Conservation (phyloP, 202 grass and related monocot genomes). For the Dendrocalamus latiflorus region DNA sequence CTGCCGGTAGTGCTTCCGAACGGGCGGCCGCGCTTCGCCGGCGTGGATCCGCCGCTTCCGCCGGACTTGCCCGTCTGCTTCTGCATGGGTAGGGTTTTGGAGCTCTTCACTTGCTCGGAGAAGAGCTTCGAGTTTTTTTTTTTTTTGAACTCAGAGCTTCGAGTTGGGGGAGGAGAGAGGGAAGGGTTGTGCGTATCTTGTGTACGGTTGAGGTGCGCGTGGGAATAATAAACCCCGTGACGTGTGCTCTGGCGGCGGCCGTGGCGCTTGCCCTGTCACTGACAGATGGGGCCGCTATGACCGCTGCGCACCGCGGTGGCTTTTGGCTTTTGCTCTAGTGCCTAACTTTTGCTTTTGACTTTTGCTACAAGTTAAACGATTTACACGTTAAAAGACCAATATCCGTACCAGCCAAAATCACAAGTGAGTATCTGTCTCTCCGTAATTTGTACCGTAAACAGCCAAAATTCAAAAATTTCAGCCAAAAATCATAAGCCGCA, state of each 20-base stretch:
- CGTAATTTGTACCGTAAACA: no score
- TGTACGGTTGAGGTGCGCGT: neutral
- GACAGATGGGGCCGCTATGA: neutral
- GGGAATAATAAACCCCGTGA: neutral
- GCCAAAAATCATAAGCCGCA: no score
- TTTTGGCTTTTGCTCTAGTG: no score
- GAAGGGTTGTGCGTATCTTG: neutral
- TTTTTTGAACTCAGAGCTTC: no score
- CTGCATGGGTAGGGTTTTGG: constrained; percentile 65
- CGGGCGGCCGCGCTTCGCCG: constrained; percentile 83
- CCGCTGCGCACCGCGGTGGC: no score
- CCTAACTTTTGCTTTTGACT: no score
- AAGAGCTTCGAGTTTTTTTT: neutral
- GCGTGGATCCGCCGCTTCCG: constrained; percentile 44
- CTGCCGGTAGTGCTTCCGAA: constrained; percentile 64
- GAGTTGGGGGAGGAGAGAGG: neutral
- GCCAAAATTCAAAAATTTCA: no score
- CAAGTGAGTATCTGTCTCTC: no score
- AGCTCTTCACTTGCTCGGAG: neutral
- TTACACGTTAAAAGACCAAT: no score
- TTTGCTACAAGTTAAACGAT: no score
- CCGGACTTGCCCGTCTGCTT: constrained; percentile 74
- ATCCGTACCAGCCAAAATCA: no score
- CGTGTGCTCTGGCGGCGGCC: neutral
- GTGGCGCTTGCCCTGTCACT: neutral